Evolutionary conservation across 345 rosid genomes (phyloP), one percentile per base, ranked within the genome.

Genomic region (Salix dunnii): DNA sequence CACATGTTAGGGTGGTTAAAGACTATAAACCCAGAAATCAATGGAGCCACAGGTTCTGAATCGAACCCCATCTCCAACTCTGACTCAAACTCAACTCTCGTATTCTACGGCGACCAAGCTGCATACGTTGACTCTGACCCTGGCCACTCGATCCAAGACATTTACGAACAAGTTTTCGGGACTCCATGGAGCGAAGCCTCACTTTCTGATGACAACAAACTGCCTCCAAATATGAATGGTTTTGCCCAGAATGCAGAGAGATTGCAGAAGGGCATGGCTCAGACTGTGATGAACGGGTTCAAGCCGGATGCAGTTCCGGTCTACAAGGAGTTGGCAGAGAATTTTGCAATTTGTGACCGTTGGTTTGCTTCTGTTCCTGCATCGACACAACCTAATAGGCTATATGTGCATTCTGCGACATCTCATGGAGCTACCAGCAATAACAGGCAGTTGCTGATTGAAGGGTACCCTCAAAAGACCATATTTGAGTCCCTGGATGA

Each of bases 1-100:
- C 98, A 94, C 88, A 89, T 87, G 46, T 84, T 94, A 7, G 98
- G 98, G 18, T 92, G 98, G 98, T 85, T 91, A 79, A 94, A 92
- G 55, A 81, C 89, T 27, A 72, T 91, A 61, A 90, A 94, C 85
- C 90, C 84, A 3, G 90, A 91, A 72, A 91, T 94, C 73, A 85
- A 92, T 63, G 98, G 98, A 27, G 92, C 89, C 17, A 83, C 89
- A 0, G 93, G 91, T 38, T 79, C 92, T 0, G 92, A 94, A 78
- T 91, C 93, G 28, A 94, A 92, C 78, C 91, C 91, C 17, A 68
- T 87, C 6, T 85, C 90, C 66, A 74, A 90, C 55, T 81, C 90
- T n/a, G 89, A 89, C 80, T 67, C 82, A 1, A 78, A 82, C 80
- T 85, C 94, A 20, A 58, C 78, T 30, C 81, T 46, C 51, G n/a